Base-by-base conservation (phyloP, 805 yeast species). In the Starmerella scarabaei region DNA sequence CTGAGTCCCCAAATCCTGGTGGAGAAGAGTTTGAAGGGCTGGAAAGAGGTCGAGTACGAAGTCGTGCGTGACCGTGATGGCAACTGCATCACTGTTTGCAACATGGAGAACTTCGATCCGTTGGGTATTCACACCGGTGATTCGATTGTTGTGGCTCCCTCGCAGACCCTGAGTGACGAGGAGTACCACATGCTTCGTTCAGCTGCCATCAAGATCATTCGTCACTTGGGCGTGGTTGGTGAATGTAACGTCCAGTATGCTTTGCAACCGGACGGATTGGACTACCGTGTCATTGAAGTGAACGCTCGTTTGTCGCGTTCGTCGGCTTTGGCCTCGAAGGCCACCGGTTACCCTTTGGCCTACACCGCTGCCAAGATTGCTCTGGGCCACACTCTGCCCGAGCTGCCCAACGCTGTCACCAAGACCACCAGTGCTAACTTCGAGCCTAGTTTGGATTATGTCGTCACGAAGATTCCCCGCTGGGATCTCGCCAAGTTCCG, bases 11-110 rank as follows among this genome's bases (percentile, higher is more conserved):
- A 88, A 69, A 85, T 88, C 52, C 68, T 88, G 53, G 97, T 88
- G 48, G 98, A 88, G 66, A 86, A 81, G 69, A 88, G 97, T 5
- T 69, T 88, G 66, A 88, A 86, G 69, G 98, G 98, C 50, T 88
- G 98, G 98, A 88, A 88, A 63, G 98, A 88, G 65, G 93, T 88
- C 48, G 98, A 88, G 66, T 88, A 88, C 62, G 98, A 88, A 68
- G 98, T 88, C 50, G 97, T 88, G 42, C 80, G 98, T 60, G 98
- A 88, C 67, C 73, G 91, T 49, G 91, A 80, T 41, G 95, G 80
- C 52, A 88, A 88, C 73, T 88, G 98, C 72, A 88, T 88, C 60
- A 88, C 98, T 36, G 98, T 88, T 48, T 88, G 98, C 73, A 88
- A 88, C 68, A 88, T 88, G 98, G 98, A 88, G 67, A 88, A 88